Conservation (phyloP, 345 rosid species). For the Viola odorata region DNA sequence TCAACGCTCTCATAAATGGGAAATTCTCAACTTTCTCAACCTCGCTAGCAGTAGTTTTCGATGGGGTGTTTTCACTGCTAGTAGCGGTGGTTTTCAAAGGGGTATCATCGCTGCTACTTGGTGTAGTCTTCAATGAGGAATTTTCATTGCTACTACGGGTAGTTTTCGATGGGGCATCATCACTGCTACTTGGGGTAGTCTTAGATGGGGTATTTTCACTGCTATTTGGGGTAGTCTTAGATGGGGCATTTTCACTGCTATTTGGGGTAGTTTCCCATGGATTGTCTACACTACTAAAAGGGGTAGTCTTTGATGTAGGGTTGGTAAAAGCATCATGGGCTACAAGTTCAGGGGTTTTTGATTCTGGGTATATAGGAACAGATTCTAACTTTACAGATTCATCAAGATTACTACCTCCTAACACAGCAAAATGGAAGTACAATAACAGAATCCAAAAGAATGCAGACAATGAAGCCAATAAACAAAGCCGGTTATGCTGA, state of each 20-base stretch:
- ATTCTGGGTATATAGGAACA: slow-evolving; percentile 15
- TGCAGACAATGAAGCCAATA: slow-evolving; percentile 45
- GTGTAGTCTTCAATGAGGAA: background rate
- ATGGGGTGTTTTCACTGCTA: background rate
- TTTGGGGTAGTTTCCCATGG: background rate
- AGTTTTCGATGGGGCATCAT: background rate
- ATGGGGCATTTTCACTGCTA: background rate
- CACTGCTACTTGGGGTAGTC: slow-evolving; percentile 8
- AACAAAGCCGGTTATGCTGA: slow-evolving; percentile 47
- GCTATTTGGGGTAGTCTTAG: slow-evolving; percentile 6
- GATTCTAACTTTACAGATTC: slow-evolving; percentile 32
- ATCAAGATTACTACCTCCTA: slow-evolving; percentile 30
- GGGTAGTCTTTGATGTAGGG: background rate
- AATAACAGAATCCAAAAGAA: slow-evolving; percentile 63
- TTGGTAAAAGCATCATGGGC: slow-evolving; percentile 8
- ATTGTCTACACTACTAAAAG: slow-evolving; percentile 3
- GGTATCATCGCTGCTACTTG: slow-evolving; percentile 2
- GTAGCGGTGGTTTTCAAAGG: background rate
- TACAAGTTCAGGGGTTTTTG: slow-evolving; percentile 21
- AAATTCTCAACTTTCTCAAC: slow-evolving; percentile 24
- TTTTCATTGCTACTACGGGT: too few relatives aligned
- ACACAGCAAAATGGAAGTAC: slow-evolving; percentile 60
- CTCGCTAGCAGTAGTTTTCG: background rate
- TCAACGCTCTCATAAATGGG: slow-evolving; percentile 61
- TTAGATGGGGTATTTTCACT: slow-evolving; percentile 2